Base-by-base conservation (phyloP, 805 yeast genomes). In the Scheffersomyces amazonensis region DNA sequence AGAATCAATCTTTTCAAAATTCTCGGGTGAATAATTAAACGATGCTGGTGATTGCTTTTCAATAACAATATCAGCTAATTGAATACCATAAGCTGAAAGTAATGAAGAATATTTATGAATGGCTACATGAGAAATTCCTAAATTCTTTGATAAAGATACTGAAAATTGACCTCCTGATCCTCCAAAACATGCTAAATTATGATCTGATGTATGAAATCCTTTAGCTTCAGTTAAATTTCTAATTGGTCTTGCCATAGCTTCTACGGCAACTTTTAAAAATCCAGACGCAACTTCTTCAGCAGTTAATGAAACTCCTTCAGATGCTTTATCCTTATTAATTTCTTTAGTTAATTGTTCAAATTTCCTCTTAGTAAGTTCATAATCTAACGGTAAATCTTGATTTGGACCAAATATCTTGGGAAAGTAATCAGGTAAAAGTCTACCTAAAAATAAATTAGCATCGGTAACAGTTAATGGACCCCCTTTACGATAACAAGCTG, bases 271-370 rank as follows among this genome's bases (percentile, higher is more conserved):
- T 36, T 56, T 53, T 37, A 62, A 52, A 35, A 62, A 62, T 4
- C 67, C 67, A 32, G 46, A 28, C 3, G 67, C 67, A 10, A 62
- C 63, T 39, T 62, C 60, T 40, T 58, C 61, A 2, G 64, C 50
- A 5, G 60, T 47, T 54, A 54, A 44, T 25, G 43, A 41, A 4
- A 43, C 36, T 1, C 42, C 51, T 22, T 49, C 47, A 1, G 24
- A 27, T 0, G 42, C 54, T 5, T 54, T 56, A 23, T 62, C 66
- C 28, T 47, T 42, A 36, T 80, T 80, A 41, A 79, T 75, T 34
- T 66, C 71, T 1, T 50, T 45, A 11, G 76, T 54, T 24, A 78
- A 64, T n/a, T 62, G 69, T 13, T 62, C 64, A 55, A 80, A 78
- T 44, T 78, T 83, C 20, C 52, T 50, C 8, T 76, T 69, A 2